Base-by-base conservation (phyloP, 495 filamentous ascomycete species). In the Trichocladium uniseriatum region DNA sequence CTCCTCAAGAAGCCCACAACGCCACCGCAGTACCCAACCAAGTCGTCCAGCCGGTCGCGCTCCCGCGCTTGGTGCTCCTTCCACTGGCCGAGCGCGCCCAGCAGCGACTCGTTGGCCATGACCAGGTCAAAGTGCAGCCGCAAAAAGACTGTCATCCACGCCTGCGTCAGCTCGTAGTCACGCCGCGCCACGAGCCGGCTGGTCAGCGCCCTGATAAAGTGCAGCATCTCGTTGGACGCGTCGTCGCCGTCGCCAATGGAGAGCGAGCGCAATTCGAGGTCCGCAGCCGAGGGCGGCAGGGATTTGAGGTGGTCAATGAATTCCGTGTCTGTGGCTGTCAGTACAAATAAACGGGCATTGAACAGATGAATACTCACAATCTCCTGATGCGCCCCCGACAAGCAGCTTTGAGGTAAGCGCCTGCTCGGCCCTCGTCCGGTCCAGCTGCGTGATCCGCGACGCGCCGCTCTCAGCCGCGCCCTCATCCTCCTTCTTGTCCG, bases 91-190 rank as follows among this genome's bases (percentile, higher is more conserved):
- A 92, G 61, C 47, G 71, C 77, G 9, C 65, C 62, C 47, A 75
- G 68, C 45, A 70, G 59, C 34, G 50, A 40, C 56, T 64, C 56
- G 57, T 60, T 70, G 49, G 49, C 66, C 61, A 66, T 69, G 48
- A 75, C 63, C 36, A 70, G 35, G 55, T 76, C 73, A 44, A 70
- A 72, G 66, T 96, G 89, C 31, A 91, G 63, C 42, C 82, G 78
- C 46, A 98, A 57, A 56, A 96, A 92, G 0, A 96, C 89, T 14
- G 81, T 79, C 86, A 98, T 95, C 92, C 94, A 98, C 9, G 87
- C 87, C 67, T 95, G 89, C 35, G 87, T 82, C 40, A 98, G 74
- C 62, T 98, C 92, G 63, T 90, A 98, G 69, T 98, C 92, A 37
- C 74, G 76, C 48, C 78, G 78, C 35, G 75, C 69, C 16, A 67